Base-by-base conservation (phyloP, 1,139 yeast genomes). In the Taphrina communis region DNA sequence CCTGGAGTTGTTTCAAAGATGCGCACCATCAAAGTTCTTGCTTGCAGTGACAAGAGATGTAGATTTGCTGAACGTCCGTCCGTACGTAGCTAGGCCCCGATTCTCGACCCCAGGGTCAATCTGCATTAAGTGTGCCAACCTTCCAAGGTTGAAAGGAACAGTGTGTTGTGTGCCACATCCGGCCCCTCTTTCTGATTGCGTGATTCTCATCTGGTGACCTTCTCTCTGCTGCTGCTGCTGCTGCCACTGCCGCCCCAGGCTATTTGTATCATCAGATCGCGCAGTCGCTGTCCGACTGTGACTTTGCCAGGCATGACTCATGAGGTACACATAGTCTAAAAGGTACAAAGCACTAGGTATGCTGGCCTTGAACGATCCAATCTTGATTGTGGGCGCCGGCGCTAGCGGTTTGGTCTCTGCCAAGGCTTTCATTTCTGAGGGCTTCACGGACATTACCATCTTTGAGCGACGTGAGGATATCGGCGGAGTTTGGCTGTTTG, bases 381-480 rank as follows among this genome's bases (percentile, higher is more conserved):
- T 58, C 8, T 25, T 58, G 19, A 50, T 63, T n/a, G 50, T 63
- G n/a, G 92, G 92, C 2, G 89, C 85, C 14, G 93, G 93, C 0
- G 90, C 91, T 0, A 82, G 86, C 66, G 92, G 91, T 6, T 81
- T 87, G 9, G 88, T 85, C 0, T 76, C 84, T 9, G 81, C 87
- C 12, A 84, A 84, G 72, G 86, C 88, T 0, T 78, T 87, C 21
- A 70, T 82, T 1, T 80, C 80, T 11, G 87, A 85, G 3, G 75
- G 76, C 14, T 84, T 85, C 72, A 77, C 78, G 36, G 76, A 76
- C 58, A 78, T 86, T 71, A 81, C 81, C 68, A 83, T 82, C 1
- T 85, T 82, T 73, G 89, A 86, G 73, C 82, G 83, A 72, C 79
- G 86, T 71, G 72, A 80, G 6, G 76, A 75, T 52, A 77, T 81